Percentiles rank a stretch among this genome's conserved stretches.
Conservation (phyloP, 2,329 filamentous ascomycete genomes). For the Delphinella strobiligena region DNA sequence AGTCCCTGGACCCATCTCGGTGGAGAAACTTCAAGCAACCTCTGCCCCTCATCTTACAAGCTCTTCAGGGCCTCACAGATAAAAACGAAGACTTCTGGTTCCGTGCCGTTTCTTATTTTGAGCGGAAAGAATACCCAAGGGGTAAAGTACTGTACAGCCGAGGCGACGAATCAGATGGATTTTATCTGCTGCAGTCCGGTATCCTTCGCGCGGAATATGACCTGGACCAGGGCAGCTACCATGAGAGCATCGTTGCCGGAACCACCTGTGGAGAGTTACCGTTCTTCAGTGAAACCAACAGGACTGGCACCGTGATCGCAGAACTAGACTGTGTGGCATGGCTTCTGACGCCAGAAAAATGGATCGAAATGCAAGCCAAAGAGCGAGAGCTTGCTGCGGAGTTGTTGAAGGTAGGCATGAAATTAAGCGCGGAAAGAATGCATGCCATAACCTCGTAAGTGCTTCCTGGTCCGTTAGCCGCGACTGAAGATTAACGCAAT, state of each 20-base stretch:
- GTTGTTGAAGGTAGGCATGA: conserved; percentile 74
- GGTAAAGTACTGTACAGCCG: conserved; percentile 67
- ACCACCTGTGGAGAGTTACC: conserved; percentile 93
- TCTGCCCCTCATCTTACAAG: conserved; percentile 79
- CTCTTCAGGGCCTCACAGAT: conserved; percentile 79
- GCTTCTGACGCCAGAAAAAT: conserved; percentile 61
- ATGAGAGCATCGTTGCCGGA: conserved; percentile 85
- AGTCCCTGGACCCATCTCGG: conserved; percentile 44
- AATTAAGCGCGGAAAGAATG: conserved; percentile 92
- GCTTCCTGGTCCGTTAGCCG: neutral
- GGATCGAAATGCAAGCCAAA: conserved; percentile 58
- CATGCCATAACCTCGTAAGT: conserved; percentile 49
- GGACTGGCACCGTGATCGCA: conserved; percentile 76
- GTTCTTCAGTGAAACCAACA: conserved; percentile 82
- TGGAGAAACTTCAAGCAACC: conserved; percentile 87
- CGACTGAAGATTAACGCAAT: neutral
- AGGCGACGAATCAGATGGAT: conserved; percentile 64
- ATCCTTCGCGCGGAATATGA: conserved; percentile 86
- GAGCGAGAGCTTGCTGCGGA: conserved; percentile 73
- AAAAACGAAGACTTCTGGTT: conserved; percentile 97
- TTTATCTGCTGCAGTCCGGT: conserved; percentile 83
- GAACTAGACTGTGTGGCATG: conserved; percentile 75
- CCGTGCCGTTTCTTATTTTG: conserved; percentile 63
- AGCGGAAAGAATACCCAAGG: conserved; percentile 50
- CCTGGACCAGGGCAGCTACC: conserved; percentile 75